Percentiles rank a stretch among this genome's conserved stretches.
Conservation (phyloP, 768 basidiomycete genomes). For the Trametes coccinea region DNA sequence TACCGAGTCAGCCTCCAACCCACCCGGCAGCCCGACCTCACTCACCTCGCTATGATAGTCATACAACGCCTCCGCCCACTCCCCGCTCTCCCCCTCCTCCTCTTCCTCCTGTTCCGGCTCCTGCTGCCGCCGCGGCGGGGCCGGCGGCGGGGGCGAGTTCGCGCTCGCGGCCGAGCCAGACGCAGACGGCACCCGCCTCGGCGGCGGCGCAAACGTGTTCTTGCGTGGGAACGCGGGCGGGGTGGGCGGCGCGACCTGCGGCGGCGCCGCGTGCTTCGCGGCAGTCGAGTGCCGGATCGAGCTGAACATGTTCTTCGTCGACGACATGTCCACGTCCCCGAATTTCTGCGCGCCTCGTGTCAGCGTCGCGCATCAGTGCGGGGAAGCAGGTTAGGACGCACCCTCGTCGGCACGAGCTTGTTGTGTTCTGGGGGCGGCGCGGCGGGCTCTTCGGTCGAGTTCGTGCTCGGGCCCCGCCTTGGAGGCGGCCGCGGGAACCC, state of each 20-base stretch:
- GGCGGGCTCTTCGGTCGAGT: slow-evolving; percentile 19
- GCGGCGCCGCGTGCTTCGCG: slow-evolving; percentile 40
- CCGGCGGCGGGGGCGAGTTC: slow-evolving; percentile 25
- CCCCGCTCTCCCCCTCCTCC: slow-evolving; percentile 40
- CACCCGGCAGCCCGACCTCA: neutral
- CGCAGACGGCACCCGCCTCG: slow-evolving; percentile 38
- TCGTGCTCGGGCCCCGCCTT: slow-evolving; percentile 22
- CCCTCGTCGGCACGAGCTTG: slow-evolving; percentile 27
- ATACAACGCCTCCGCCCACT: slow-evolving; percentile 80
- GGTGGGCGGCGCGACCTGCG: slow-evolving; percentile 37
- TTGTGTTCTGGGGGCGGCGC: slow-evolving; percentile 13
- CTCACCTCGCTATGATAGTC: slow-evolving; percentile 68
- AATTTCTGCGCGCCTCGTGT: slow-evolving; percentile 45
- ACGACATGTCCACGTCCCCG: slow-evolving; percentile 59
- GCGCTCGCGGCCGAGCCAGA: slow-evolving; percentile 9
- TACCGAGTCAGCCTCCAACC: slow-evolving; percentile 8
- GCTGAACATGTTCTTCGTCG: slow-evolving; percentile 45
- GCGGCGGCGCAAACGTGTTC: slow-evolving; percentile 54
- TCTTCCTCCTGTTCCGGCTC: slow-evolving; percentile 37
- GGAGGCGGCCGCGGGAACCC: slow-evolving; percentile 31
- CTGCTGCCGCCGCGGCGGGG: slow-evolving; percentile 35
- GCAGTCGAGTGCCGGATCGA: slow-evolving; percentile 47
- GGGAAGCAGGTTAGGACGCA: slow-evolving; percentile 4
- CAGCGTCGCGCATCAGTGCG: neutral
- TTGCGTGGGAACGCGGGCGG: slow-evolving; percentile 47